Conservation (phyloP, 805 yeast species). For the Metschnikowia lachancei region DNA sequence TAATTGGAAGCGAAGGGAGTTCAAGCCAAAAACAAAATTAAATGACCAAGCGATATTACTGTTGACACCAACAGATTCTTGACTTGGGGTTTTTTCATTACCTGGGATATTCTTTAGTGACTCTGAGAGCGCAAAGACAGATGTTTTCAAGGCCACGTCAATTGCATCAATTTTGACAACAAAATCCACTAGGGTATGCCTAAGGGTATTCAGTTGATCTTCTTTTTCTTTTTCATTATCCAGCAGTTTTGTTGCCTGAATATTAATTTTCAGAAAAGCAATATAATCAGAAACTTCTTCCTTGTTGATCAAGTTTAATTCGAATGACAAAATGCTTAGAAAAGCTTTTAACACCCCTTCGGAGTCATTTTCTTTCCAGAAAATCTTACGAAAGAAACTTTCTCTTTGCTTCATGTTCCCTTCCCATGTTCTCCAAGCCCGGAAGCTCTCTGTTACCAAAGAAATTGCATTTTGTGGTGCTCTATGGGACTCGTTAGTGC, state of each 20-base stretch:
- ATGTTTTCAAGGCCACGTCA: constrained; percentile 8
- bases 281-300: constrained; percentile 1
- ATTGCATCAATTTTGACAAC: constrained; percentile 10
- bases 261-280: neutral
- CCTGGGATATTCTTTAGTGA: neutral
- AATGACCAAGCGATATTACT: neutral
- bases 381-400: constrained; percentile 44
- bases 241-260: constrained; percentile 2
- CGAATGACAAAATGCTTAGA: constrained; percentile 1
- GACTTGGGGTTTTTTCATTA: neutral
- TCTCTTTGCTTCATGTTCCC: constrained; percentile 59
- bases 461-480: constrained; percentile 53
- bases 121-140: constrained; percentile 4
- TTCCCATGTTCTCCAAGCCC: constrained; percentile 92
- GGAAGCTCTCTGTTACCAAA: constrained; percentile 57
- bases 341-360: neutral
- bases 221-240: neutral
- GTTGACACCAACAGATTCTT: neutral
- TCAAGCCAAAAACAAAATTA: constrained; percentile 8
- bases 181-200: neutral
- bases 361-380: neutral
- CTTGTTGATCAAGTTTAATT: constrained; percentile 2
- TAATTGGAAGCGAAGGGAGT: constrained; percentile 7
- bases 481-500: constrained; percentile 31
- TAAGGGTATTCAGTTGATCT: neutral